Percentiles rank a stretch among this genome's conserved stretches.
These are phyloP conservation scores for Elongisporangium senticosum DNA, from an alignment of 352 stramenopile species.

Conservation along the genomic window DNA sequence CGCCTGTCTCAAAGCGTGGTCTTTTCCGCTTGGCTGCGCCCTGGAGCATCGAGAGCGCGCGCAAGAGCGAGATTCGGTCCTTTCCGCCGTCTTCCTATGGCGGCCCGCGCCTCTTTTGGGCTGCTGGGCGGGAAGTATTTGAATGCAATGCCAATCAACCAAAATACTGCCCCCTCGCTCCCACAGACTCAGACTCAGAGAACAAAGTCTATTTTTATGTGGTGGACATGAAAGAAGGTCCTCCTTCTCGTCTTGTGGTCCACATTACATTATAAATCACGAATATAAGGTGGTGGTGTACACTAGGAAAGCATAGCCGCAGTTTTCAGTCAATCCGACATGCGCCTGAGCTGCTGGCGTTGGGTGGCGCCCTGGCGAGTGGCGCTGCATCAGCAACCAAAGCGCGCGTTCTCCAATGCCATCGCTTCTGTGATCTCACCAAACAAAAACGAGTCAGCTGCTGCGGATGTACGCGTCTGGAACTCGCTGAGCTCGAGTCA, in stretches of 20 bases:
- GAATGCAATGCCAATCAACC: not conserved
- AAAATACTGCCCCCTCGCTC: not conserved
- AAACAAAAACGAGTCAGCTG: no score
- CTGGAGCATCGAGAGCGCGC: not conserved
- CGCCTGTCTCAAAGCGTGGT: not conserved
- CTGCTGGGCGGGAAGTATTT: not conserved
- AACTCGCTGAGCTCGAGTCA: slow-evolving; percentile 44
- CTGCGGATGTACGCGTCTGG: slow-evolving; percentile 31
- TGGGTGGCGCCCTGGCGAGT: not conserved
- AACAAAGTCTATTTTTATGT: not conserved
- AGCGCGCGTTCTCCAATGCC: not conserved
- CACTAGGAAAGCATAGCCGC: not conserved
- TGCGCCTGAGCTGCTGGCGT: not conserved
- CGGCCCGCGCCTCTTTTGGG: not conserved
- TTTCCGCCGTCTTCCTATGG: not conserved
- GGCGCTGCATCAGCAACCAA: not conserved
- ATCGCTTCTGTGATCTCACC: no score
- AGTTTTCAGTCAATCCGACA: not conserved
- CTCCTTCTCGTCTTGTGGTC: not conserved
- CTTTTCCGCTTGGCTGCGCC: not conserved
- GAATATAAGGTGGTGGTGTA: not conserved
- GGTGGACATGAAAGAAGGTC: not conserved
- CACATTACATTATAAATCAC: not conserved
- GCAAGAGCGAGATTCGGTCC: not conserved
- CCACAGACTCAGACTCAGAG: not conserved